Percentiles rank a stretch among this genome's conserved stretches.
phyloP scores from a whole-genome alignment of 1,284 basidiomycete genomes.

The Cryptococcus sp. region DNA sequence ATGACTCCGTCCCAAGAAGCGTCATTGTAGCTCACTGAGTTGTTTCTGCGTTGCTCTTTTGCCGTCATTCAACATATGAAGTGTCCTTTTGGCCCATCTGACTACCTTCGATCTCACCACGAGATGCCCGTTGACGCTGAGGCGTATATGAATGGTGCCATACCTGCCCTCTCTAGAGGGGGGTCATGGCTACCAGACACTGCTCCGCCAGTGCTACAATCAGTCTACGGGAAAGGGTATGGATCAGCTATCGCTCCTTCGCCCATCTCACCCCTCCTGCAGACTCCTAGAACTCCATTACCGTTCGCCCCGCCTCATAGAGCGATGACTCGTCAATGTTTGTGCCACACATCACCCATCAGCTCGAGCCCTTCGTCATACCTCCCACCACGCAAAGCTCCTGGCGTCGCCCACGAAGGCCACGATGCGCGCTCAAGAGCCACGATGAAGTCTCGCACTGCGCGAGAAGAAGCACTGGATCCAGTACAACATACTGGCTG shows the following conservation, averaged over 20 bases:
- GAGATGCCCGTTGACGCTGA: conserved; percentile 37
- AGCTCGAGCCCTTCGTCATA: no score
- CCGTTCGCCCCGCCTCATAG: no score
- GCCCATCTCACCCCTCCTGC: no score
- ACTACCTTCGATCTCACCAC: not conserved
- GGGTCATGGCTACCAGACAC: conserved; percentile 28
- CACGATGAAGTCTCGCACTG: no score
- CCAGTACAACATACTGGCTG: conserved; percentile 11
- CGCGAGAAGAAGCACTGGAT: not conserved
- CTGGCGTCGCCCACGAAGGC: no score
- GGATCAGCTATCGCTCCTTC: no score
- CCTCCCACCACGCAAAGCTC: no score
- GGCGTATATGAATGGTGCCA: conserved; percentile 38
- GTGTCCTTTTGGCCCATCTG: not conserved
- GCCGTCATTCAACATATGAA: not conserved
- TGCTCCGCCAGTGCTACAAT: not conserved
- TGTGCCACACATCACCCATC: no score
- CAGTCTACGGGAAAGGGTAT: not conserved
- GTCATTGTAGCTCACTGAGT: not conserved
- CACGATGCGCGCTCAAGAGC: no score
- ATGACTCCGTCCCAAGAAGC: no score
- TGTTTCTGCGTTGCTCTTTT: not conserved
- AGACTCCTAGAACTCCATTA: no score
- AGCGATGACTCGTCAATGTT: no score
- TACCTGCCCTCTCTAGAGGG: conserved; percentile 35